Evolutionary conservation across 768 basidiomycete species (phyloP).

Genomic region (Amanita polypyramis): DNA sequence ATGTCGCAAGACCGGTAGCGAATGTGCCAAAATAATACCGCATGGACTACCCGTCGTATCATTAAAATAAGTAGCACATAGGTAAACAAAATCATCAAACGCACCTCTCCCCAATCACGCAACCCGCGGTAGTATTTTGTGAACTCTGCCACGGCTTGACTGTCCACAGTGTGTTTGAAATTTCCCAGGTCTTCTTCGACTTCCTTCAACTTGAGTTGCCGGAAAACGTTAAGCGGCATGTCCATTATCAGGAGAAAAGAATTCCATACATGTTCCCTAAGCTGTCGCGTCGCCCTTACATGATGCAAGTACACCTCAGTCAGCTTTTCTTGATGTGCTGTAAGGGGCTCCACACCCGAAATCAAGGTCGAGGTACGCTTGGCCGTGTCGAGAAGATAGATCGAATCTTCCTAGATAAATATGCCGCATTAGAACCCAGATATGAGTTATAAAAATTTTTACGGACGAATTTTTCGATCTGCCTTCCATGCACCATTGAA

Average conservation of each 20-base stretch:
- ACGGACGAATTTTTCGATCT: not conserved
- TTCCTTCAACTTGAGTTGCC: not conserved
- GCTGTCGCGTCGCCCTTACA: not conserved
- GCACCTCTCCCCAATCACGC: constrained; percentile 4
- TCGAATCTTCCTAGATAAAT: not conserved
- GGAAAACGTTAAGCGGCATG: not conserved
- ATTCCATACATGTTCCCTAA: not conserved
- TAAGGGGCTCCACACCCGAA: not conserved
- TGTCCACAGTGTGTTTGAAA: not conserved
- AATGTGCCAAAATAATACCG: not conserved
- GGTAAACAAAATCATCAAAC: not conserved
- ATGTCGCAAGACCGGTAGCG: constrained; percentile 9
- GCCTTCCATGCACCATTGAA: not conserved
- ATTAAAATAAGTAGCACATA: too few species aligned
- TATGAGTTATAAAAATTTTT: too few species aligned
- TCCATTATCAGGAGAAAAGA: not conserved
- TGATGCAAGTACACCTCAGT: not conserved
- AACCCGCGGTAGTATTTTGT: constrained; percentile 4
- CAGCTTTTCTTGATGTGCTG: not conserved
- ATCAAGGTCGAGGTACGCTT: not conserved
- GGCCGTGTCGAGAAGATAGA: not conserved
- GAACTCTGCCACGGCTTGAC: constrained; percentile 2
- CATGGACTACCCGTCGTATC: not conserved
- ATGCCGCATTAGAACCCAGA: not conserved
- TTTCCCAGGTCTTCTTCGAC: not conserved